Conservation (phyloP, 176 grass and related monocot genomes). For the Saccharum officinarum region DNA sequence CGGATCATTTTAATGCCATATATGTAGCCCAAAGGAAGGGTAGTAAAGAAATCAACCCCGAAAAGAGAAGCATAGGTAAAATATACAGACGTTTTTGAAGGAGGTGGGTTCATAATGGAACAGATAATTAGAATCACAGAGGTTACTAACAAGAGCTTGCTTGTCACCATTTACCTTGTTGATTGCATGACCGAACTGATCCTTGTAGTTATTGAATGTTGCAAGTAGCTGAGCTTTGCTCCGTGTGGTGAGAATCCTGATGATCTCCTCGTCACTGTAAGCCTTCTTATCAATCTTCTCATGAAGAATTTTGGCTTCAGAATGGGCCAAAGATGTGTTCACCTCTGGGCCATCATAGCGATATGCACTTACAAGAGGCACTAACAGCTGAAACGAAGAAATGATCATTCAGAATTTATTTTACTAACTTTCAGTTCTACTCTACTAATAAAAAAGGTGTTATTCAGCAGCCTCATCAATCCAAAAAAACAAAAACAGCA, state of each 20-base stretch:
- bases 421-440: neutral
- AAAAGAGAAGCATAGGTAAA: neutral
- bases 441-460: neutral
- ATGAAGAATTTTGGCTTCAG: slow-evolving; percentile 85
- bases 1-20: neutral
- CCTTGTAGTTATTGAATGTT: slow-evolving; percentile 84
- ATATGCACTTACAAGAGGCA: slow-evolving; percentile 81
- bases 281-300: slow-evolving; percentile 80
- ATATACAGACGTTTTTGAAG: neutral
- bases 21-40: neutral
- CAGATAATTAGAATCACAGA: neutral
- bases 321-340: slow-evolving; percentile 67
- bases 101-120: neutral
- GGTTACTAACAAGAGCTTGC: neutral
- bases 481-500: neutral
- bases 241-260: slow-evolving; percentile 92
- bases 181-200: slow-evolving; percentile 74
- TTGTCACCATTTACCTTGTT: slow-evolving; percentile 59
- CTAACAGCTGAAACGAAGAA: slow-evolving; percentile 69
- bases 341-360: slow-evolving; percentile 87
- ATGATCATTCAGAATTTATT: neutral
- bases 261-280: slow-evolving; percentile 76
- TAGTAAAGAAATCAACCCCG: neutral
- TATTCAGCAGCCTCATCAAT: neutral
- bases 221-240: slow-evolving; percentile 88